Conservation (phyloP, 345 rosid genomes). For the Boechera divaricarpa region DNA sequence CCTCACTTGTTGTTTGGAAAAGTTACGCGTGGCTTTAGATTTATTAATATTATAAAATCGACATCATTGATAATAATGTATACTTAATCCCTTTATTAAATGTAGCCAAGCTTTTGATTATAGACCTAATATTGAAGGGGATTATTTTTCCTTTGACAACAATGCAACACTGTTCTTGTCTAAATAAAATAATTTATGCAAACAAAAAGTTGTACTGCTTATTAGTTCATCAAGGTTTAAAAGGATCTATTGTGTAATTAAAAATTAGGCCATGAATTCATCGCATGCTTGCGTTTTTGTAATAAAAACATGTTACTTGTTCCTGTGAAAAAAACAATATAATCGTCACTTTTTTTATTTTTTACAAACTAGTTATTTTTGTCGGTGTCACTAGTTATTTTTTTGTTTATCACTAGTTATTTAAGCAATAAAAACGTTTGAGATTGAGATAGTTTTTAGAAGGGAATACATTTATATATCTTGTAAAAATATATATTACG, state of each 20-base stretch:
- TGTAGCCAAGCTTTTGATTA: not conserved
- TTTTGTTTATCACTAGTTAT: not conserved
- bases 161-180: not conserved
- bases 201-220: no score
- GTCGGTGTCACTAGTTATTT: not conserved
- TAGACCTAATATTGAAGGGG: not conserved
- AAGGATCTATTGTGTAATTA: no score
- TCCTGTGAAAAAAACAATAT: no score
- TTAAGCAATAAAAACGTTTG: no score
- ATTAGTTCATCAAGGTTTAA: no score
- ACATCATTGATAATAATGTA: not conserved
- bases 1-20: constrained; percentile 24
- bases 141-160: not conserved
- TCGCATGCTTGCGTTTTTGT: no score
- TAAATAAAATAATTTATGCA: no score
- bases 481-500: not conserved
- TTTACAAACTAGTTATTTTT: no score
- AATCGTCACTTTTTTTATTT: no score
- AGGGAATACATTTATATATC: not conserved
- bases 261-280: no score
- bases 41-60: not conserved
- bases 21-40: constrained; percentile 3
- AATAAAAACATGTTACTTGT: no score
- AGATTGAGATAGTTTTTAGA: no score
- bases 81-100: not conserved